Conservation (phyloP, 2,329 filamentous ascomycete genomes). For the Trichothecium roseum region DNA sequence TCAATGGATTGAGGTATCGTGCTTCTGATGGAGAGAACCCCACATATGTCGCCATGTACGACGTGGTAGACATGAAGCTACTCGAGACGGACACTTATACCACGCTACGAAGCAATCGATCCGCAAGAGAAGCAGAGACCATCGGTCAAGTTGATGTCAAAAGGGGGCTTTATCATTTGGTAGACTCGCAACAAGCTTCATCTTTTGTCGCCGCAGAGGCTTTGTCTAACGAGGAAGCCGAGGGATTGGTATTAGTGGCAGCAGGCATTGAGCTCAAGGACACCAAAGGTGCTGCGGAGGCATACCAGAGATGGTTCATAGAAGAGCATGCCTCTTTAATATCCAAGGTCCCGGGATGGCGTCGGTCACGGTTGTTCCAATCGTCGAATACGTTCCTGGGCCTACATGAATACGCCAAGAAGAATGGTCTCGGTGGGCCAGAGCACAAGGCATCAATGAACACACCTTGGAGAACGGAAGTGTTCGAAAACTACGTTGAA, state of each 20-base stretch:
- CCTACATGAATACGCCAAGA: slow-evolving; percentile 61
- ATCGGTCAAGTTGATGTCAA: slow-evolving; percentile 53
- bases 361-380: slow-evolving; percentile 60
- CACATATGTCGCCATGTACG: slow-evolving; percentile 71
- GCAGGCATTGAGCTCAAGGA: slow-evolving; percentile 47
- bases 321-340: slow-evolving; percentile 67
- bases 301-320: slow-evolving; percentile 57
- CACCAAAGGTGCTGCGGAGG: slow-evolving; percentile 36
- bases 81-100: slow-evolving; percentile 63
- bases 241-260: slow-evolving; percentile 50
- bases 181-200: slow-evolving; percentile 43
- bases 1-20: slow-evolving; percentile 70
- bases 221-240: slow-evolving; percentile 47
- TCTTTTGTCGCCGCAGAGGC: slow-evolving; percentile 51
- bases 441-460: slow-evolving; percentile 53
- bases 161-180: slow-evolving; percentile 59
- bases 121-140: slow-evolving; percentile 39
- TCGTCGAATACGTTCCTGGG: slow-evolving; percentile 53
- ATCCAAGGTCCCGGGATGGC: slow-evolving; percentile 67
- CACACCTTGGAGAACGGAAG: slow-evolving; percentile 50
- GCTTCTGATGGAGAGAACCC: slow-evolving; percentile 54
- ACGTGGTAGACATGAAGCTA: slow-evolving; percentile 63
- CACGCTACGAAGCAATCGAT: slow-evolving; percentile 47
- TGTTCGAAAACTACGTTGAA: slow-evolving; percentile 49
- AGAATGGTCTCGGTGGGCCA: slow-evolving; percentile 55